Base-by-base conservation (phyloP, 768 basidiomycete species). In the Pisolithus marmoratus region DNA sequence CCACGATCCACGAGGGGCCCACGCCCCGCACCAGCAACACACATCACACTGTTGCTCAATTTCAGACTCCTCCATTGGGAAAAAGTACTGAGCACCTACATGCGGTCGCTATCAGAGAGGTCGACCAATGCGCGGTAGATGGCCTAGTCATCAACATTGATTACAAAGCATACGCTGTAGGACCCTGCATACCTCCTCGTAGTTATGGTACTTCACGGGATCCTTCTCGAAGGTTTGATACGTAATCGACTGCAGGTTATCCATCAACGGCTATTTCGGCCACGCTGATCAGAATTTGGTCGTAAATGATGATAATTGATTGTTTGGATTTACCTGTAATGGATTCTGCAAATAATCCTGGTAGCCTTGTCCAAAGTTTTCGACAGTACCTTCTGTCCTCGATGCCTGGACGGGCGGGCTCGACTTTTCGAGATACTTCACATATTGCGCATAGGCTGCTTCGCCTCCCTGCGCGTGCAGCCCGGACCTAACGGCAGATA, bases 161-260 rank as follows among this genome's bases (percentile, higher is more conserved):
- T 54, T 46, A 50, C 54, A 51, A 45, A 45, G 36, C 50, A 50
- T 37, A 43, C 22, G 48, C 54, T 53, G 54, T 54, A 48, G 53
- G 27, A 43, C 42, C 23, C 47, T 38, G 48, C 46, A 70, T 45
- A 86, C 90, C 78, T 95, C 90, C 72, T 99, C 96, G 65, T 99
- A 99, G 60, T 91, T 85, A 51, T 78, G 70, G 65, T 99, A 99
- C 69, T 99, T 99, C 54, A 98, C 85, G 3, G 96, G 95, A 72
- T 98, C 96, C 65, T 93, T 83, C 63, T 99, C 96, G 62, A 99
- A 99, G 2, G 91, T 93, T 64, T 98, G 93, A 68, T 99, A 99
- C 11, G 94, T 97, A 57, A 87, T 81, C 60, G 92, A 94, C 63
- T 90, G 91, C 50, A 99, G 71, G 70, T 99, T 94, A 63, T 99